phyloP scores from a whole-genome alignment of 2,329 filamentous ascomycete genomes.

The Escovopsis sp. region DNA sequence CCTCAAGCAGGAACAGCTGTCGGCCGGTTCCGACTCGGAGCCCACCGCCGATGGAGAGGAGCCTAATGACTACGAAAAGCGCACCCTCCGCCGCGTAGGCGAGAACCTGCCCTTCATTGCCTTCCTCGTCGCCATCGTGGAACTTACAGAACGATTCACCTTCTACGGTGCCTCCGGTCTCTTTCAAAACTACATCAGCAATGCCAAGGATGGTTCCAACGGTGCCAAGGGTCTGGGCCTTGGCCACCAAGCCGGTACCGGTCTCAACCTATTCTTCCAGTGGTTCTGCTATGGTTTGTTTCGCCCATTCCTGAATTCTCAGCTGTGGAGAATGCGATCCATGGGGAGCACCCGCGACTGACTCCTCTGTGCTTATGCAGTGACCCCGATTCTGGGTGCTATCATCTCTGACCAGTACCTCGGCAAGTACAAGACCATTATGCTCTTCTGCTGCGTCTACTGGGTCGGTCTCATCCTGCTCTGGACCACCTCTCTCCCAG shows the following conservation, averaged over 20 bases:
- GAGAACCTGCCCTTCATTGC: slow-evolving; percentile 39
- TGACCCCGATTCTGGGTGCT: slow-evolving; percentile 32
- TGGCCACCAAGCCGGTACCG: slow-evolving; percentile 38
- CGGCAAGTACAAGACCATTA: slow-evolving; percentile 47
- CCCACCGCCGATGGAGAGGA: slow-evolving; percentile 31
- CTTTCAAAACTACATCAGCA: slow-evolving; percentile 39
- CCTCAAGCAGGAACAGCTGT: not conserved
- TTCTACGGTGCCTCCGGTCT: slow-evolving; percentile 39
- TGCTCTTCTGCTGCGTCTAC: slow-evolving; percentile 41
- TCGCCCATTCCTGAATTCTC: not conserved
- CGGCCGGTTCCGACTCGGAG: slow-evolving; percentile 3
- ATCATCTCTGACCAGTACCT: slow-evolving; percentile 42
- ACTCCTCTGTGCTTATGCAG: slow-evolving; percentile 5
- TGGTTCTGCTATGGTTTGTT: slow-evolving; percentile 28
- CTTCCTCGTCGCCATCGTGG: slow-evolving; percentile 40
- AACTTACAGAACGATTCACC: slow-evolving; percentile 41
- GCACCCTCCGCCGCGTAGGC: slow-evolving; percentile 33
- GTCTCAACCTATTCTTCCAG: slow-evolving; percentile 39
- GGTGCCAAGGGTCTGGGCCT: slow-evolving; percentile 36
- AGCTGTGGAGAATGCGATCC: too few relatives aligned
- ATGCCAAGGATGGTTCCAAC: slow-evolving; percentile 17
- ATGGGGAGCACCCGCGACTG: too few relatives aligned
- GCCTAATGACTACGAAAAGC: slow-evolving; percentile 35
- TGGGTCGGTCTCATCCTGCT: slow-evolving; percentile 39
- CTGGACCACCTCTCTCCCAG: slow-evolving; percentile 31